Evolutionary conservation across 2,329 filamentous ascomycete species (phyloP).

Genomic region (Colletotrichum navitas): DNA sequence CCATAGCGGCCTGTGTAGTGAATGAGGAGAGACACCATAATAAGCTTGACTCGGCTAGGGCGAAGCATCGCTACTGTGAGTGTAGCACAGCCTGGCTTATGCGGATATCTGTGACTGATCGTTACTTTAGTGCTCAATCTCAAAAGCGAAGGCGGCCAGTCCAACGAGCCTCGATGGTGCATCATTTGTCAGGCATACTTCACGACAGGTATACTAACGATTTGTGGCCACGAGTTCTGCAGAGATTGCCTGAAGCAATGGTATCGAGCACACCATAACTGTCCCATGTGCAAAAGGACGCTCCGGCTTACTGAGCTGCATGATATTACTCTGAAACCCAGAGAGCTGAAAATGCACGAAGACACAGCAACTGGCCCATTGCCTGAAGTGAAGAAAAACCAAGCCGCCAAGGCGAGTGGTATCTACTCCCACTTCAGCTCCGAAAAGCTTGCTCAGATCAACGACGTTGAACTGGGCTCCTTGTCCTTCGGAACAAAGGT

Average conservation of each 20-base stretch:
- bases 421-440: conserved; percentile 86
- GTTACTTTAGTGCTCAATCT: conserved; percentile 62
- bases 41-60: conserved; percentile 72
- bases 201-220: conserved; percentile 82
- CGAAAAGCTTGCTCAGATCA: conserved; percentile 81
- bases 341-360: conserved; percentile 75
- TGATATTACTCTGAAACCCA: conserved; percentile 86
- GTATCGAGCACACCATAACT: conserved; percentile 80
- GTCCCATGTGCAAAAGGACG: conserved; percentile 84
- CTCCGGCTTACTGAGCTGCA: conserved; percentile 79
- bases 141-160: conserved; percentile 69
- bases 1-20: conserved; percentile 56
- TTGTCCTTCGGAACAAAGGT: conserved; percentile 91
- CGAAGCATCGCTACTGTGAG: conserved; percentile 81
- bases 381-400: conserved; percentile 5
- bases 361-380: conserved; percentile 43
- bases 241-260: conserved; percentile 87
- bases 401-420: conserved; percentile 50
- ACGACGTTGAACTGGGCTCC: conserved; percentile 79
- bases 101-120: not conserved
- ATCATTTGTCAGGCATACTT: conserved; percentile 87
- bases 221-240: conserved; percentile 94
- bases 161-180: conserved; percentile 77
- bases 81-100: conserved; percentile 27
- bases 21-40: conserved; percentile 65